Evolutionary conservation across 2,329 filamentous ascomycete species (phyloP), one percentile per base, ranked within the genome.

Genomic region (Plenodomus lindquistii): DNA sequence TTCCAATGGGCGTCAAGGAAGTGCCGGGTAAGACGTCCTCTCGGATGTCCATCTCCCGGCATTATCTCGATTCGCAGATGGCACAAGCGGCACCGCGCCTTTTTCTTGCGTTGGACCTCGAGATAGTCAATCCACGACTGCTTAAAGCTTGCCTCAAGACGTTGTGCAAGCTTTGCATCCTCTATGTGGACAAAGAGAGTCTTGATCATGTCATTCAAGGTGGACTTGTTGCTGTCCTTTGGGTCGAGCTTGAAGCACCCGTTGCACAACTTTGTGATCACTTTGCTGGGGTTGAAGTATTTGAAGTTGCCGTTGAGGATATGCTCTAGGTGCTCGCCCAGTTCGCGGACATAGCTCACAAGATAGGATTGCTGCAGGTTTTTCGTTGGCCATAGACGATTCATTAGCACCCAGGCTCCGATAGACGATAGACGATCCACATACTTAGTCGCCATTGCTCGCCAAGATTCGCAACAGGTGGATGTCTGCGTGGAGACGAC

Each of bases 81-180:
- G 21, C 54, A 55, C 15, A 55, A 27, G 7, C 48, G 44, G 42
- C 46, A 52, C 35, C 44, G 36, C 21, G 38, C 11, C 19, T 17
- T 43, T 40, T 46, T 50, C 20, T 52, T 49, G 17, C 42, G 47
- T 29, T 44, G 50, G 20, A 20, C 8, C 7, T 54, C 38, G 6
- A 48, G 6, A 15, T 46, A 50, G n/a, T 35, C 40, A 17, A 46
- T 43, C 45, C 45, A 56, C 4, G 31, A 18, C 5, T 29, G 22
- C 22, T 37, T 36, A 34, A 41, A 52, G 21, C n/a, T n/a, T n/a
- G 45, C 40, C 44, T 51, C 49, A 6, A 55, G 27, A 31, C 11
- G 11, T 4, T 15, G 27, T 31, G 27, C 27, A 15, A 31, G 27
- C 11, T 31, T 13, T 8, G 6, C 27, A 15, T 31, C 27, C 4